phyloP scores from a whole-genome alignment of 2,329 filamentous ascomycete genomes.

The Xylaria sp. region DNA sequence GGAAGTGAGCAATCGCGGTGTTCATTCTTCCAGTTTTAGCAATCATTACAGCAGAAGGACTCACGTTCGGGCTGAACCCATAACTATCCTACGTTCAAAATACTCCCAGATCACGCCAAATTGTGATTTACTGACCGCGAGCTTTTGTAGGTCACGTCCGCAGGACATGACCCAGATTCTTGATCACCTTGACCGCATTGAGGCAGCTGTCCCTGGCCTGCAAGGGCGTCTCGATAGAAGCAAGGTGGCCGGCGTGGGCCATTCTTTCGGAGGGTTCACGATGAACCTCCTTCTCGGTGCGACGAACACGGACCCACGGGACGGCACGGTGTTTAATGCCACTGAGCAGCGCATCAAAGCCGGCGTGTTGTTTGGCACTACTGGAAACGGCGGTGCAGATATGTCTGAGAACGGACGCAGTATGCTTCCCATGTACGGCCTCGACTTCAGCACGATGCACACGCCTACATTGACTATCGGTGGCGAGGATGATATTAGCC shows the following conservation, averaged over 20 bases:
- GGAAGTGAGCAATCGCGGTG: constrained; percentile 30
- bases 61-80: neutral
- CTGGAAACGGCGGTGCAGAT: constrained; percentile 49
- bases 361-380: constrained; percentile 51
- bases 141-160: constrained; percentile 43
- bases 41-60: neutral
- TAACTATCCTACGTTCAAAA: neutral
- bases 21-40: neutral
- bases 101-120: neutral
- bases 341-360: constrained; percentile 53
- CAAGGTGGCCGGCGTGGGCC: constrained; percentile 53
- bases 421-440: constrained; percentile 50
- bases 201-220: constrained; percentile 49
- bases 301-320: constrained; percentile 50
- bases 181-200: constrained; percentile 53
- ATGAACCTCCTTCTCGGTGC: constrained; percentile 52
- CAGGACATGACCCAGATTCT: constrained; percentile 54
- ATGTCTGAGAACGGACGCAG: constrained; percentile 47
- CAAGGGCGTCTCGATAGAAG: constrained; percentile 51
- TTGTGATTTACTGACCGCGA: neutral
- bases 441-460: constrained; percentile 51
- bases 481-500: constrained; percentile 53
- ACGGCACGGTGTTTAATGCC: constrained; percentile 37
- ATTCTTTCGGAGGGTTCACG: constrained; percentile 54
- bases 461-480: constrained; percentile 53